These are phyloP conservation scores for Penicillium paradoxum DNA, from an alignment of 495 filamentous ascomycete species.

Conservation along the genomic window DNA sequence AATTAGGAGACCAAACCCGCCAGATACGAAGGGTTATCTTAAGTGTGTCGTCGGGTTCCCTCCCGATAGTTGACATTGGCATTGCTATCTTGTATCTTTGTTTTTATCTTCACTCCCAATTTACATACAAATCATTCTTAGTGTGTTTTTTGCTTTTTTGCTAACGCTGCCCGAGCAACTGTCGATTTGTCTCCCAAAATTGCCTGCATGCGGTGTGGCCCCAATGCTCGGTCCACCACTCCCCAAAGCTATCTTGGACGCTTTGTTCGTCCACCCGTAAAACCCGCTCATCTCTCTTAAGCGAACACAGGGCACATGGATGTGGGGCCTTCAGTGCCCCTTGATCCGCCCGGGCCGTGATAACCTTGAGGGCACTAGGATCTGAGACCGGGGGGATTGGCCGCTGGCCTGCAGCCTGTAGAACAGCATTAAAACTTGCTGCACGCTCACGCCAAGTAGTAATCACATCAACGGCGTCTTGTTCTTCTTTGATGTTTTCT, in stretches of 20 bases:
- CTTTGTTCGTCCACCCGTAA: slow-evolving; percentile 61
- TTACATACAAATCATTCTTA: background rate
- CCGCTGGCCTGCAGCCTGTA: slow-evolving; percentile 32
- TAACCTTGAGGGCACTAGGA: slow-evolving; percentile 53
- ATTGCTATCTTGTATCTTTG: no score
- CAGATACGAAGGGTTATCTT: background rate
- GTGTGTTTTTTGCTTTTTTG: background rate
- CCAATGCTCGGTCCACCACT: slow-evolving; percentile 96
- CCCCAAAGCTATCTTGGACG: slow-evolving; percentile 84
- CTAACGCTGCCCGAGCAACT: slow-evolving; percentile 59
- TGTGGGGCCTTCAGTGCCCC: slow-evolving; percentile 65
- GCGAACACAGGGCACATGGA: slow-evolving; percentile 81
- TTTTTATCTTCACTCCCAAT: background rate
- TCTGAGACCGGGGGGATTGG: slow-evolving; percentile 66
- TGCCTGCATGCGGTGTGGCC: slow-evolving; percentile 71
- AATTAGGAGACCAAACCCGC: background rate
- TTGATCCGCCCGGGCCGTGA: slow-evolving; percentile 41
- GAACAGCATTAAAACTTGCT: slow-evolving; percentile 36
- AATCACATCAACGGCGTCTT: slow-evolving; percentile 77
- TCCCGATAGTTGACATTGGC: background rate
- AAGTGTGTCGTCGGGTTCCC: background rate
- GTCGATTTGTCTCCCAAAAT: slow-evolving; percentile 78
- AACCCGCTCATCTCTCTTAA: slow-evolving; percentile 81
- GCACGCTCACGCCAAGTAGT: slow-evolving; percentile 57
- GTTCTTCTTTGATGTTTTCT: slow-evolving; percentile 76